Percentiles rank a stretch among this genome's conserved stretches.
These are phyloP conservation scores for Calonectria crousiana DNA, from an alignment of 2,329 filamentous ascomycete species.

Conservation along the genomic window DNA sequence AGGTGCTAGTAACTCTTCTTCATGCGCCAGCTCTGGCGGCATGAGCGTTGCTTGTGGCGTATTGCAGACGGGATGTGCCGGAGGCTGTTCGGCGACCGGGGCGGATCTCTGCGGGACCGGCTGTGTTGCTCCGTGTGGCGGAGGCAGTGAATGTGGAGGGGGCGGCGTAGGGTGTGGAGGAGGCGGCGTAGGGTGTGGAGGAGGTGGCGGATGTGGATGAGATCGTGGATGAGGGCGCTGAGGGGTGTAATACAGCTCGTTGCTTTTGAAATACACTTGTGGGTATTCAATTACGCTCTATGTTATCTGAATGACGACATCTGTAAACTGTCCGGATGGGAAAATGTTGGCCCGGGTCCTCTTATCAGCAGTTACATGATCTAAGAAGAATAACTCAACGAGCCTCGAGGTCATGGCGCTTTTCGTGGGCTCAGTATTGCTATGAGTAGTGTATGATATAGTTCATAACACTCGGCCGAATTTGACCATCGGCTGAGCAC, in stretches of 20 bases:
- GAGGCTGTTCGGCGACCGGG: neutral
- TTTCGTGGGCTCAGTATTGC: neutral
- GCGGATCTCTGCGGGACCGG: neutral
- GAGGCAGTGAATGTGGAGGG: neutral
- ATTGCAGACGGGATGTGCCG: neutral
- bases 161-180: too few species aligned
- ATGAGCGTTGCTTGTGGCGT: neutral
- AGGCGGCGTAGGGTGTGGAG: too few species aligned
- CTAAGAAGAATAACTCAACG: neutral
- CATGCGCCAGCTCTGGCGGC: neutral
- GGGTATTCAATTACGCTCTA: neutral
- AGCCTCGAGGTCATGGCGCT: neutral
- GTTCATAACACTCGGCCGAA: neutral
- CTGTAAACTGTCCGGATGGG: neutral
- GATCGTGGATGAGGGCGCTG: neutral
- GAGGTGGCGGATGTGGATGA: too few species aligned
- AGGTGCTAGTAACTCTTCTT: neutral
- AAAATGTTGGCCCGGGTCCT: neutral
- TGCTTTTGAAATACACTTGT: neutral
- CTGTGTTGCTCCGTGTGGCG: neutral
- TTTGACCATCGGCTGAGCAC: neutral
- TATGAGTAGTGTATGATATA: neutral
- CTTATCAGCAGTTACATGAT: neutral
- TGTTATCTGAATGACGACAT: neutral
- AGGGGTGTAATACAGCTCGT: neutral